A percentile compares a stretch with the other conserved stretches of the same genome.
Conservation (phyloP, 805 yeast genomes). For the Yarrowia sp. region DNA sequence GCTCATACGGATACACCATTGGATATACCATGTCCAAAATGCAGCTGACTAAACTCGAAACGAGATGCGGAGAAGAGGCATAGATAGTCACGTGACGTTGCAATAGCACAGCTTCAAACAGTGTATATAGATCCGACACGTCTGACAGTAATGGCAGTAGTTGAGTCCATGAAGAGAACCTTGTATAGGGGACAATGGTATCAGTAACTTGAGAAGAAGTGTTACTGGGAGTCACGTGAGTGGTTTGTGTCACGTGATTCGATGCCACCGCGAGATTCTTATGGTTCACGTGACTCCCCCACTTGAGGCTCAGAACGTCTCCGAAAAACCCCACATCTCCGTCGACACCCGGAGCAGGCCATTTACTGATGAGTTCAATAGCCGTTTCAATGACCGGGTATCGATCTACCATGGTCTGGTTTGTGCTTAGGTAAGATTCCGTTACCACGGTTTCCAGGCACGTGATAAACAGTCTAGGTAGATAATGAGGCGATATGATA, state of each 20-base stretch:
- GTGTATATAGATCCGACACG: constrained; percentile 31
- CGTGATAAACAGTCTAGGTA: constrained; percentile 31
- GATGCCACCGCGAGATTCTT: neutral
- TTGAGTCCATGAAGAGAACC: constrained; percentile 15
- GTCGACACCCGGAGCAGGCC: constrained; percentile 33
- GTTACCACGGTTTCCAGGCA: constrained; percentile 30
- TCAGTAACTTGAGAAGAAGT: neutral
- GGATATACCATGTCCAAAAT: constrained; percentile 33
- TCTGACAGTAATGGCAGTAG: constrained; percentile 12
- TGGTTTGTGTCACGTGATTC: neutral
- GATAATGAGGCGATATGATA: constrained; percentile 30
- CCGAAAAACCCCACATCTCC: constrained; percentile 18
- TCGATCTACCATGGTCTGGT: constrained; percentile 30
- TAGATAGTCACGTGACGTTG: constrained; percentile 31
- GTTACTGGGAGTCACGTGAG: neutral
- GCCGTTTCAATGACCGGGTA: constrained; percentile 34
- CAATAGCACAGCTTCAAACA: constrained; percentile 33
- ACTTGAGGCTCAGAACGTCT: neutral
- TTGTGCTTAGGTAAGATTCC: constrained; percentile 23
- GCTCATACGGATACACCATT: constrained; percentile 28
- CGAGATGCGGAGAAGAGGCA: constrained; percentile 32
- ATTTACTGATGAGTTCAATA: constrained; percentile 31
- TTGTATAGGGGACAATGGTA: neutral
- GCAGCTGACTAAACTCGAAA: constrained; percentile 31
- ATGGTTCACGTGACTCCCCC: neutral